These are phyloP conservation scores for Hydnomerulius pinastri DNA, from an alignment of 768 basidiomycete species.

Conservation along the genomic window DNA sequence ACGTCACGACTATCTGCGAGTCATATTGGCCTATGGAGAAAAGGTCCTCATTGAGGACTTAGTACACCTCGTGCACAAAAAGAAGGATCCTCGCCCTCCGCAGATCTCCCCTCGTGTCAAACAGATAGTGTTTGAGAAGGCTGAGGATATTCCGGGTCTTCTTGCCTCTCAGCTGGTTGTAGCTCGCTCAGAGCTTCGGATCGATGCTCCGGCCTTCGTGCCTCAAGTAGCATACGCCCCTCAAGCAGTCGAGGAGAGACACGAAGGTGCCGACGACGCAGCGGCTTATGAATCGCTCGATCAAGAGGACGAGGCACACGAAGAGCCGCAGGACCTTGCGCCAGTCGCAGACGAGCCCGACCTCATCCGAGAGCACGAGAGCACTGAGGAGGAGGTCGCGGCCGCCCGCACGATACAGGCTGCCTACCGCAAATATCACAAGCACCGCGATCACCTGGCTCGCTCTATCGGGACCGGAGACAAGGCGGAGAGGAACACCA, in stretches of 20 bases:
- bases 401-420: too few relatives aligned
- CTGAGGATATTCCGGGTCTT: conserved; percentile 29
- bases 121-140: conserved; percentile 27
- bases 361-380: conserved; percentile 12
- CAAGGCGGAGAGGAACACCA: conserved; percentile 14
- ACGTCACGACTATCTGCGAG: conserved; percentile 5
- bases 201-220: conserved; percentile 15
- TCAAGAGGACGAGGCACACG: neutral
- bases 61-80: too few relatives aligned
- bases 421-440: conserved; percentile 1
- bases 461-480: conserved; percentile 2
- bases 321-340: conserved; percentile 5
- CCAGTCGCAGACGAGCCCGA: conserved; percentile 13
- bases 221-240: conserved; percentile 4
- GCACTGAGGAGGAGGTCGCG: too few relatives aligned
- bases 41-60: conserved; percentile 10
- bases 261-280: conserved; percentile 4
- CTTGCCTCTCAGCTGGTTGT: conserved; percentile 12
- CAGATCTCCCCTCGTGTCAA: conserved; percentile 28
- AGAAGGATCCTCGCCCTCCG: too few relatives aligned
- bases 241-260: neutral
- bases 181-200: conserved; percentile 6
- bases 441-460: neutral
- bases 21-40: conserved; percentile 4
- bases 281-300: neutral